Evolutionary conservation across 2,329 filamentous ascomycete species (phyloP), one percentile per base, ranked within the genome.

Genomic region (Diaporthe sp.): DNA sequence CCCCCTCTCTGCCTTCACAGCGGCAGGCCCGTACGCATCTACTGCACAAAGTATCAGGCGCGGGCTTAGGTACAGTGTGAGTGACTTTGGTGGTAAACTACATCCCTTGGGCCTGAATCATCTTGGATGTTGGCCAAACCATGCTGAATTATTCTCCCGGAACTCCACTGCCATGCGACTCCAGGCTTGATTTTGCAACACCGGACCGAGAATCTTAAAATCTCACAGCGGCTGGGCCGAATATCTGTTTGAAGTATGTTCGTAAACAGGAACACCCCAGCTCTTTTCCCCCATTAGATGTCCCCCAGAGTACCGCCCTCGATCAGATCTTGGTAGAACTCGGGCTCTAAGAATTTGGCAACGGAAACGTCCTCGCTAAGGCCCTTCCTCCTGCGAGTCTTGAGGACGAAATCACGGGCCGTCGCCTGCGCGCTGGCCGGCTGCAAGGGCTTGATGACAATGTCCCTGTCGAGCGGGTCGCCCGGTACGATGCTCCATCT

Each of bases 401-500:
- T 99, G 76, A 98, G 89, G 71, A 98, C 96, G 84, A 99, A 98
- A 83, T 99, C 97, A 76, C 97, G 89, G 1, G 97, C 97, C 65
- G 96, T 97, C 30, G 94, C 95, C 86, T 97, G 95, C 69, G 94
- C 94, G 71, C 90, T 90, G 1, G 97, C 97, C 76, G 96, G 95
- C 83, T 98, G 96, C 77, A 99, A 87, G 7, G 96, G 94, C 66
- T 94, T 89, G 72, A 97, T 86, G 77, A 95, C 91, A 76, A 97
- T 92, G 75, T 95, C 94, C 80, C 93, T 93, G 83, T 99, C 97
- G 44, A 99, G 89, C 53, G 97, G 97, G 83, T 99, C 97, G 72
- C 97, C 97, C 2, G 97, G 97, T 1, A 99, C 96, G 76, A 98
- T 94, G 80, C 90, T 95, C 97, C 97, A 99, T 77, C 94, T 92